Evolutionary conservation across 2,329 filamentous ascomycete species (phyloP).

Genomic region (Pseudocercospora crystallina): DNA sequence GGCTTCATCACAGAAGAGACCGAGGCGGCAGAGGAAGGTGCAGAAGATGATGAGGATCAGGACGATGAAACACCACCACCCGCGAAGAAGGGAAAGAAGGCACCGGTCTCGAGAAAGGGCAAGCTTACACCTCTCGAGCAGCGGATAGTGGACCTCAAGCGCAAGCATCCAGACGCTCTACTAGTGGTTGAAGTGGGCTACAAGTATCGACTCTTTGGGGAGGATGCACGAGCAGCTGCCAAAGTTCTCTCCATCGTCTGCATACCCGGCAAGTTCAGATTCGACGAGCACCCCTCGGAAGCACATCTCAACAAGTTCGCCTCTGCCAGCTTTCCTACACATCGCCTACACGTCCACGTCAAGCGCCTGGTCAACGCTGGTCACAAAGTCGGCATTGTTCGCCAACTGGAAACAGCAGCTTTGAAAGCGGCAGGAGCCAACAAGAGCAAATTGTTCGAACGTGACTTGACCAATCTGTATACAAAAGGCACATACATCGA

Average conservation of each 20-base stretch:
- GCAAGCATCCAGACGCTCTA: conserved; percentile 82
- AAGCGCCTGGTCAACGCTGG: conserved; percentile 90
- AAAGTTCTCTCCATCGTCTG: conserved; percentile 94
- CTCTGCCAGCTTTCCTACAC: conserved; percentile 91
- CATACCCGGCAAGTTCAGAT: conserved; percentile 91
- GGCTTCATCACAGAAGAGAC: conserved; percentile 55
- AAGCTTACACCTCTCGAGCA: conserved; percentile 92
- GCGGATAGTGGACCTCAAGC: conserved; percentile 91
- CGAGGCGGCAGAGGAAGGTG: conserved; percentile 52
- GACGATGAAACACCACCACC: conserved; percentile 50
- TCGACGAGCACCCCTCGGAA: conserved; percentile 91
- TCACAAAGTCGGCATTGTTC: conserved; percentile 92
- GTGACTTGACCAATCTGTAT: conserved; percentile 93
- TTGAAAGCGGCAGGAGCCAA: conserved; percentile 95
- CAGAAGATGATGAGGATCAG: conserved; percentile 60
- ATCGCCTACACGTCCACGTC: conserved; percentile 87
- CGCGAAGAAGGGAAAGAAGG: conserved; percentile 51
- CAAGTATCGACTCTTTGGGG: conserved; percentile 96
- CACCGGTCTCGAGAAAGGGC: conserved; percentile 63
- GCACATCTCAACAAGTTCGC: conserved; percentile 90
- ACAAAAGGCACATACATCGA: conserved; percentile 98
- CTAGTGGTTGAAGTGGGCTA: conserved; percentile 95
- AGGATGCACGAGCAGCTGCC: conserved; percentile 84
- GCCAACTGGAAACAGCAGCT: conserved; percentile 92
- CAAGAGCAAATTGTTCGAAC: conserved; percentile 84